Evolutionary conservation across 2,329 filamentous ascomycete species (phyloP).

Genomic region (Colletotrichum sp.): DNA sequence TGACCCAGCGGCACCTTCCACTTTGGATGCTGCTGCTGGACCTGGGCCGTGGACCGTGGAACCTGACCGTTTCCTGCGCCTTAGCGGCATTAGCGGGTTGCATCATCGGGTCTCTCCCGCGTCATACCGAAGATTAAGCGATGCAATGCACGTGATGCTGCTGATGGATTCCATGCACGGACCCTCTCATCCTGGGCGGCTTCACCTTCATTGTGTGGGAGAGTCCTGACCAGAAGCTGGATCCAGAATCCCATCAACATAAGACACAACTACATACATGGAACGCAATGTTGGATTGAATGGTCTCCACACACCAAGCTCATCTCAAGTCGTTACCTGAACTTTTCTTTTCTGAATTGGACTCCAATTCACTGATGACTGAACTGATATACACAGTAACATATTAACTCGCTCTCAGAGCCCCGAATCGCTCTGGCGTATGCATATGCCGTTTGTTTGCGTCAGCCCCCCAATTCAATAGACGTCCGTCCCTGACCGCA

Average conservation of each 20-base stretch:
- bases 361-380: background rate
- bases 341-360: background rate
- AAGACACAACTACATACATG: background rate
- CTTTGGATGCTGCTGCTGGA: constrained; percentile 5
- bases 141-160: constrained; percentile 32
- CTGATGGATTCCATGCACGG: background rate
- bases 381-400: constrained; percentile 10
- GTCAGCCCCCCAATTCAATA: background rate
- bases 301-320: background rate
- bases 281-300: background rate
- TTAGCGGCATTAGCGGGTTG: constrained; percentile 24
- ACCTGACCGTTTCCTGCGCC: constrained; percentile 29
- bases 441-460: constrained; percentile 5
- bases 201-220: background rate
- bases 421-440: background rate
- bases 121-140: constrained; percentile 31
- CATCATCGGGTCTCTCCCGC: constrained; percentile 18
- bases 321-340: background rate
- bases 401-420: constrained; percentile 2
- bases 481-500: constrained; percentile 17
- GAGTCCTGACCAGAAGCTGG: background rate
- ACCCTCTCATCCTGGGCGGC: background rate
- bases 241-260: background rate
- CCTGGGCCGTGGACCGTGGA: background rate
- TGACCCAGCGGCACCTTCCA: constrained; percentile 16